Conservation (phyloP, 495 filamentous ascomycete species). For the Aspergillus sclerotiicarbonarius region DNA sequence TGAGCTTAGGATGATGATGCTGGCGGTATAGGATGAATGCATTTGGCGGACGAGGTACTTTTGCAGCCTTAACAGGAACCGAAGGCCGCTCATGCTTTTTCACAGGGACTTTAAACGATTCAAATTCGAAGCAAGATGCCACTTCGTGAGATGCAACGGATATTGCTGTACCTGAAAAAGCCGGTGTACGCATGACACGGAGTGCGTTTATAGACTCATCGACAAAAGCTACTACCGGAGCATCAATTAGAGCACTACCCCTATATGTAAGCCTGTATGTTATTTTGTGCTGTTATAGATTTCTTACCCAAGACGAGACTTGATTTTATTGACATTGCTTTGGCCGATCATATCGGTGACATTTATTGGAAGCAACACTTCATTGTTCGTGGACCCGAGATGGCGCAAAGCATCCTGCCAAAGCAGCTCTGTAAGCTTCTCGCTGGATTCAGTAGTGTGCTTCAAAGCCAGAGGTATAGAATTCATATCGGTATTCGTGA, state of each 20-base stretch:
- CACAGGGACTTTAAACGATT: background rate
- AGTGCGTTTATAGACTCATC: constrained; percentile 28
- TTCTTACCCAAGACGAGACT: constrained; percentile 24
- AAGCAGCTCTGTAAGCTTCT: constrained; percentile 25
- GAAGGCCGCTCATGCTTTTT: constrained; percentile 7
- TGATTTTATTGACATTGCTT: constrained; percentile 25
- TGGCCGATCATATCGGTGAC: constrained; percentile 26
- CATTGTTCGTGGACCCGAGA: constrained; percentile 26
- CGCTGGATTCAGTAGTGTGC: constrained; percentile 10
- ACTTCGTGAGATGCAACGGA: constrained; percentile 24
- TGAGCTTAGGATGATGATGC: constrained; percentile 33
- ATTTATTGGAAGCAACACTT: constrained; percentile 27
- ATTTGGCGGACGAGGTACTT: constrained; percentile 45
- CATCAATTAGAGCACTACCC: constrained; percentile 23
- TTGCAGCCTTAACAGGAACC: constrained; percentile 16
- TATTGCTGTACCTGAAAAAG: constrained; percentile 20
- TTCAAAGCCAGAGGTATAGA: constrained; percentile 21
- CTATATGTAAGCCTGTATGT: constrained; percentile 8
- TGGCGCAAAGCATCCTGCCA: constrained; percentile 29
- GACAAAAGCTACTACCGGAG: constrained; percentile 27
- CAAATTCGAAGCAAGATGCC: background rate
- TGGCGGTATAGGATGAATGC: constrained; percentile 48
- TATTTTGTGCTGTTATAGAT: background rate
- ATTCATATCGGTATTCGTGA: constrained; percentile 14
- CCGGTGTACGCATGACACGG: constrained; percentile 28